These are phyloP conservation scores for Metarhizium humberi DNA, from an alignment of 2,329 filamentous ascomycete genomes.

Conservation along the genomic window DNA sequence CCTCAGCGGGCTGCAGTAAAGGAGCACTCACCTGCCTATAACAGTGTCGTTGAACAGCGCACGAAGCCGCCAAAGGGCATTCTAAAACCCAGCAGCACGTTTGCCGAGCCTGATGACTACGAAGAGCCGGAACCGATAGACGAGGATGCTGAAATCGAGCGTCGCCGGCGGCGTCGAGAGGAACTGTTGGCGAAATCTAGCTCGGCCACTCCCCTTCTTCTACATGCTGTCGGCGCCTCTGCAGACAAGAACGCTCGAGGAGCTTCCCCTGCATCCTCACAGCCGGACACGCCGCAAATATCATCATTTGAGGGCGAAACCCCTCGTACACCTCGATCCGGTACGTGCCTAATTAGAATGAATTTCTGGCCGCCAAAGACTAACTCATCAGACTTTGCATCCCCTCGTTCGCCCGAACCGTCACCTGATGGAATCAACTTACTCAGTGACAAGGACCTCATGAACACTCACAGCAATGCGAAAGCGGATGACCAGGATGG, in stretches of 20 bases:
- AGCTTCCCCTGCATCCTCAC: slow-evolving; percentile 43
- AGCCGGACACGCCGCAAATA: slow-evolving; percentile 30
- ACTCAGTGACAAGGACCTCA: slow-evolving; percentile 56
- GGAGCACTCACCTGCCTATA: slow-evolving; percentile 48
- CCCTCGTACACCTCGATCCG: slow-evolving; percentile 36
- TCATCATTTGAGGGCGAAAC: slow-evolving; percentile 24
- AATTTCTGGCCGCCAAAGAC: background rate
- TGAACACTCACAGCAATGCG: slow-evolving; percentile 45
- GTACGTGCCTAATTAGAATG: slow-evolving; percentile 23
- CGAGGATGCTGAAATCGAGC: slow-evolving; percentile 75
- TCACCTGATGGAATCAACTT: slow-evolving; percentile 52
- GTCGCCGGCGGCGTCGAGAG: slow-evolving; percentile 74
- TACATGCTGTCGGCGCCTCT: slow-evolving; percentile 61
- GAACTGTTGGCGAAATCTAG: slow-evolving; percentile 78
- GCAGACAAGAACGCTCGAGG: slow-evolving; percentile 46
- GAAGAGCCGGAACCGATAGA: slow-evolving; percentile 56
- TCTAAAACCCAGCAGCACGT: slow-evolving; percentile 7
- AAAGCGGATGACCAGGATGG: slow-evolving; percentile 50
- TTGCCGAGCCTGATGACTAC: slow-evolving; percentile 30
- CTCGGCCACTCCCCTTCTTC: slow-evolving; percentile 62
- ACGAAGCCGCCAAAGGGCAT: slow-evolving; percentile 27
- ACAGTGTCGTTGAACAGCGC: slow-evolving; percentile 59
- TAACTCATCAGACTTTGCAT: slow-evolving; percentile 26
- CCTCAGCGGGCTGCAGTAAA: slow-evolving; percentile 54
- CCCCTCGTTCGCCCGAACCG: slow-evolving; percentile 35